Evolutionary conservation across 2,329 filamentous ascomycete genomes (phyloP), one percentile per base, ranked within the genome.

Genomic region (Penicillium sp.): DNA sequence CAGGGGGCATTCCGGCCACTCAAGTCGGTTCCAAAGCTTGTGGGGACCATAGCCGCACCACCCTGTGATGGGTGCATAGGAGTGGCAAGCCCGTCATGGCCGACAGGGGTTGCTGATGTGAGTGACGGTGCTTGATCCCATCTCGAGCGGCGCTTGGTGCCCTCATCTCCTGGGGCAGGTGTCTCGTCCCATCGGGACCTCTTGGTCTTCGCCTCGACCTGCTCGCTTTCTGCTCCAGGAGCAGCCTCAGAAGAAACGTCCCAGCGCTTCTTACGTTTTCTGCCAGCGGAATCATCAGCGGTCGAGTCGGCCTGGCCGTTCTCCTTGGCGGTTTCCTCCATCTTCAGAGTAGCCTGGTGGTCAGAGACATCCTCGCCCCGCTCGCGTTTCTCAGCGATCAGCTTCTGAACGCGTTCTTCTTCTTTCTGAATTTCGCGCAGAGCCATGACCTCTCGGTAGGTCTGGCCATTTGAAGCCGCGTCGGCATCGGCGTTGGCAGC

Each of bases 191-290:
- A 96, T 69, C 92, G 81, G 18, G 90, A 95, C 62, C 88, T 84
- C 71, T 92, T 94, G 1, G 78, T 65, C 72, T 90, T 89, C 15
- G 75, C 73, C 47, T 85, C 82, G 23, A 79, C 65, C 23, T 77
- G 74, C n/a, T 77, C 67, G 43, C 79, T 74, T 16, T 76, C 66
- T 15, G 75, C 66, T 21, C 80, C 78, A 34, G 83, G 79, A 6
- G 78, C 74, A 6, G 77, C 74, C 36, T 83, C 79, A 6, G 81
- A 78, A n/a, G 85, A 79, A 18, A 92, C 86, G 72, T 96, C 93
- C 94, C 94, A 99, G 73, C 94, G 85, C 80, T 95, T 90, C 81
- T 96, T 96, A 67, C 92, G 85, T 81, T 94, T 94, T 55, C 87
- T 83, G 31, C 85, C 83, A 23, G 83, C 77, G 8, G 41, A 42